Base-by-base conservation (phyloP, 768 basidiomycete species). In the Tricholoma sp. region DNA sequence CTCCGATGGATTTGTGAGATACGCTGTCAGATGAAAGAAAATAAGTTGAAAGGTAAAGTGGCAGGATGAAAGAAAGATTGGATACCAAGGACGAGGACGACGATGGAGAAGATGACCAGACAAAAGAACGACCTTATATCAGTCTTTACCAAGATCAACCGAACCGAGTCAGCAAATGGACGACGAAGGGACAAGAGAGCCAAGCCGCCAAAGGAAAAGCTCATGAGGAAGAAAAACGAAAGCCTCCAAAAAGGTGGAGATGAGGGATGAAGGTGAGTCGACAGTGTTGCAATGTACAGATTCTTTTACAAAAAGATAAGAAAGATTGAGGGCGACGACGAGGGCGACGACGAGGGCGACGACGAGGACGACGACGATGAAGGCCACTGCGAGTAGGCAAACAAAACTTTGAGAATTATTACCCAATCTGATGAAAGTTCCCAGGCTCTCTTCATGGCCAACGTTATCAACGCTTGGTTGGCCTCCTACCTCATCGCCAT, bases 1-100 rank as follows among this genome's bases (percentile, higher is more conserved):
- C 72, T 98, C 94, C 56, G 88, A 85, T 21, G 96, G 96, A 72
- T 98, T 98, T 32, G 94, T 92, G 69, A 95, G 83, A 77, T 94
- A 94, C 50, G 95, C 96, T 98, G 76, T 47, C 21, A 50, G 50
- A 14, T 39, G 21, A 47, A 31, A 39, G 2, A 27, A 24, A 6
- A 51, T 53, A 52, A 59, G 43, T 59, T 57, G 56, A 32, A 18
- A 22, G 11, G 43, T 4, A 31, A 22, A 19, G 27, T 39, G 43
- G 24, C 4, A 16, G 18, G 21, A 32, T 43, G 56, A 56, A 34
- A 56, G 50, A 61, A 39, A 50, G 51, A 61, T 50, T 50, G 73
- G 83, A 71, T 63, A 90, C 91, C 91, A 50, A 93, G 79, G 63
- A 91, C 78, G 64, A 88, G 77, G 63, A 84, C 67, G 63, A 91